Evolutionary conservation across 1,284 basidiomycete genomes (phyloP), one percentile per base, ranked within the genome.

Genomic region (Cutaneotrichosporon daszewskae): DNA sequence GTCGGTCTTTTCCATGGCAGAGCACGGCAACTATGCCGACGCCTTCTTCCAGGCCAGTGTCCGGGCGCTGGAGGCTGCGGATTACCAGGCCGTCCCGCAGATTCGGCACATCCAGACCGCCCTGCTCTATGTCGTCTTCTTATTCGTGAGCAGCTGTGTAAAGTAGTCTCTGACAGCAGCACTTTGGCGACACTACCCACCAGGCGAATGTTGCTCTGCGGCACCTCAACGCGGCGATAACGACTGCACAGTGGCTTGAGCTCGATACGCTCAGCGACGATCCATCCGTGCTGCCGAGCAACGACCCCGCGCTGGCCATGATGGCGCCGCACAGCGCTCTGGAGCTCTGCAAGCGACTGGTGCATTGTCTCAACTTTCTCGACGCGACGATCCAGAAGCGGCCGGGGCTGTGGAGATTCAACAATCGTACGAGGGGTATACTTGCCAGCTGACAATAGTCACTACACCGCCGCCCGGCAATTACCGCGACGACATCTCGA

Each of bases 81-180:
- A 53, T 18, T 54, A 53, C 25, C 37, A 47, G 14, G 40, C 40
- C 10, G 35, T 36, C 4, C 53, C 55, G 4, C 55, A 57, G 28
- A 28, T 57, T 3, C 43, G 50, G 7, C 55, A 57, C 20, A 46
- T 57, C 9, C 55, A 57, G 34, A 50, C 41, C 12, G 40, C 40
- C 11, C 24, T 57, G 8, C 43, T 52, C 16, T 57, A 49, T 23
- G 34, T 54, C 5, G 24, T 43, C 17, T 50, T 45, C 18, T 46
- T 54, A 18, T 53, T 57, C 24, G 53, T 55, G 24, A 34, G 53
- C 47, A 1, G 5, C 20, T 4, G n/a, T 10, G 26, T n/a, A 5
- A 24, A 8, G 12, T 32, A 3, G 14, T 22, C 6, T 17, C 28
- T 37, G 16, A 37, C 36, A 3, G 2, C 34, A 54, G 54, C 54